A percentile compares a stretch with the other conserved stretches of the same genome.
Evolutionary conservation across 176 grass and related monocot genomes (phyloP).

Genomic region (Paspalum notatum): DNA sequence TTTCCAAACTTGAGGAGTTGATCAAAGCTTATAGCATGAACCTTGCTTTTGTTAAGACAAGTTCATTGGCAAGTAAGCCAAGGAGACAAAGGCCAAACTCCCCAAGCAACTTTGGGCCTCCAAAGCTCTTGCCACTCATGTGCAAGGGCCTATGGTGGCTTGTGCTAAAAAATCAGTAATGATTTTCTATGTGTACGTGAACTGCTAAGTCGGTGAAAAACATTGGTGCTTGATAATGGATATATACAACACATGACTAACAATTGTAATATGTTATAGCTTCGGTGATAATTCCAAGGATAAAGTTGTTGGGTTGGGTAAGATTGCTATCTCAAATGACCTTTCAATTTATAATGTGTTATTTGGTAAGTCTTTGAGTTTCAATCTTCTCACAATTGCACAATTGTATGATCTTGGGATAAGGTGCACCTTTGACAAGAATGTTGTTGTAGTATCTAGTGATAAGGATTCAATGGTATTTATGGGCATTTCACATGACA

Average conservation of each 20-base stretch:
- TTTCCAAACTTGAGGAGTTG: too few species aligned
- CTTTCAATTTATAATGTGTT: not conserved
- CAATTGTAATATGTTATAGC: not conserved
- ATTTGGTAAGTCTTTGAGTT: not conserved
- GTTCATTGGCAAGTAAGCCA: too few species aligned
- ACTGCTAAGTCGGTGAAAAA: not conserved
- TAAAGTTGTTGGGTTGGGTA: not conserved
- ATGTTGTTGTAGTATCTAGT: not conserved
- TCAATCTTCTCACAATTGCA: not conserved
- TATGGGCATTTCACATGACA: not conserved
- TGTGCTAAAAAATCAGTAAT: too few species aligned
- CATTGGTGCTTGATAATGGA: not conserved
- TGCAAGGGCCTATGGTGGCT: too few species aligned
- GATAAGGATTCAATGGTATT: not conserved
- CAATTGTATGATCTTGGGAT: not conserved
- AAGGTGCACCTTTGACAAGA: not conserved
- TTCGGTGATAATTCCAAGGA: not conserved
- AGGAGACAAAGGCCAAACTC: too few species aligned
- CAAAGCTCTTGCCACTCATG: too few species aligned
- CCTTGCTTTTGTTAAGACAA: too few species aligned
- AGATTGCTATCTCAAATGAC: not conserved
- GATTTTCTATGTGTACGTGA: not conserved
- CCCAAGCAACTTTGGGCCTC: too few species aligned
- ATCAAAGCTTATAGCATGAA: too few species aligned
- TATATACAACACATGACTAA: not conserved